These are phyloP conservation scores for Hypoxylon sp. DNA, from an alignment of 2,329 filamentous ascomycete species.

Conservation along the genomic window DNA sequence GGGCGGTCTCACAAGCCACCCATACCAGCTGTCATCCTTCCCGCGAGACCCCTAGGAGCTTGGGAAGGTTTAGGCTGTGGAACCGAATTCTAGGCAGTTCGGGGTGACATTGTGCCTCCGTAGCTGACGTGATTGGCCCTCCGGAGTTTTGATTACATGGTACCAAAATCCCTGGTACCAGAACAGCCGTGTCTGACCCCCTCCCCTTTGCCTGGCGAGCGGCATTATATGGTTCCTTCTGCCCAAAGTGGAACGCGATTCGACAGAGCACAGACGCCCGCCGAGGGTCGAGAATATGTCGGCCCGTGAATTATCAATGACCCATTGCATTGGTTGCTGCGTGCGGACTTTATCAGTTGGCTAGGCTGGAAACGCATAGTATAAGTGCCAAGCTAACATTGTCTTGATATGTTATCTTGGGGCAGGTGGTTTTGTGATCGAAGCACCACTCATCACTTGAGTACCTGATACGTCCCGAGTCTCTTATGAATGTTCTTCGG, in stretches of 20 bases:
- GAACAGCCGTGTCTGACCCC: background rate
- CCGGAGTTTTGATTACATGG: constrained; percentile 16
- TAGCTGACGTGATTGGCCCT: constrained; percentile 10
- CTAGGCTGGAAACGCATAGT: background rate
- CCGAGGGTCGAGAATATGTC: constrained; percentile 6
- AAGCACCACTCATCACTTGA: constrained; percentile 9
- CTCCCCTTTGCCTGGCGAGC: background rate
- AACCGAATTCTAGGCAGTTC: constrained; percentile 10
- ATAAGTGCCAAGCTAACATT: background rate
- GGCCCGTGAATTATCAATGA: background rate
- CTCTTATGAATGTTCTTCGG: background rate
- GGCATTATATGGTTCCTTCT: constrained; percentile 25
- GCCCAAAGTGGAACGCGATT: constrained; percentile 16
- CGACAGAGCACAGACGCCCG: constrained; percentile 9
- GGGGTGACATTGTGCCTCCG: constrained; percentile 13
- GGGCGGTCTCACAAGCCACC: no score
- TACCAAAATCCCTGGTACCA: constrained; percentile 5
- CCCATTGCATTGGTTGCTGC: background rate
- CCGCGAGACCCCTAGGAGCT: constrained; percentile 4
- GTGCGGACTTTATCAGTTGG: background rate
- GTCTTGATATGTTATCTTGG: no score
- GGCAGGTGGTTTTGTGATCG: no score
- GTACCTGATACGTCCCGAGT: no score
- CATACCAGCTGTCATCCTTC: no score
- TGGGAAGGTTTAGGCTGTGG: constrained; percentile 1